Evolutionary conservation across 1,284 basidiomycete species (phyloP), one percentile per base, ranked within the genome.

Genomic region (Meripilus lineatus): DNA sequence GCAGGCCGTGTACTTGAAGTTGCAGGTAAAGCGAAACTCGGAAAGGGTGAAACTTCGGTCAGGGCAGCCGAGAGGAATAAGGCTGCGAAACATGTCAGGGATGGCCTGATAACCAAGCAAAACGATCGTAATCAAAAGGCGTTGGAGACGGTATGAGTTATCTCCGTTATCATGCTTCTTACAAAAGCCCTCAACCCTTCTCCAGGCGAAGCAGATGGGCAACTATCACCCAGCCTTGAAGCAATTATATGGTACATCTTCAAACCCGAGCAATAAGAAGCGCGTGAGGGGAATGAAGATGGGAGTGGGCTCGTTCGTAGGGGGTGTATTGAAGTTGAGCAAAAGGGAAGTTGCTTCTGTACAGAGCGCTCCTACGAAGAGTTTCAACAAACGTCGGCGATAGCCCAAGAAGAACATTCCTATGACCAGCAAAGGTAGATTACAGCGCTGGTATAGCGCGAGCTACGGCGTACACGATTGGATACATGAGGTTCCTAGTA

Each of bases 201-300:
- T 37, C 81, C 40, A 64, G 87, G 85, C 86, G 2, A 90, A 89
- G 63, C 74, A 84, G 49, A 54, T 86, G 46, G 87, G 87, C 14
- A 89, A 87, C 58, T 90, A 89, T 56, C 86, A 90, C 53, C 85
- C 83, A 26, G 69, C 72, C 7, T 65, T 90, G 44, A 90, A 89
- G 58, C 77, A 73, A 48, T 49, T 83, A 4, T 88, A 80, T 54
- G 76, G 76, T 34, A 61, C 62, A 15, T 62, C 69, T 26, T 59
- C 68, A 1, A 59, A 62, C 3, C 50, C 61, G 10, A 52, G 59
- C 25, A 69, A 65, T 47, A 56, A 50, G 35, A 81, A 75, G 53
- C 68, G 86, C 49, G 70, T 75, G 30, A 72, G 76, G 52, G 88
- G 87, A 3, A 59, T 90, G 26, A 69, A 70, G 48, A 81, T 88